Evolutionary conservation across 2,329 filamentous ascomycete species (phyloP).

Genomic region (Thielaviopsis euricoi): DNA sequence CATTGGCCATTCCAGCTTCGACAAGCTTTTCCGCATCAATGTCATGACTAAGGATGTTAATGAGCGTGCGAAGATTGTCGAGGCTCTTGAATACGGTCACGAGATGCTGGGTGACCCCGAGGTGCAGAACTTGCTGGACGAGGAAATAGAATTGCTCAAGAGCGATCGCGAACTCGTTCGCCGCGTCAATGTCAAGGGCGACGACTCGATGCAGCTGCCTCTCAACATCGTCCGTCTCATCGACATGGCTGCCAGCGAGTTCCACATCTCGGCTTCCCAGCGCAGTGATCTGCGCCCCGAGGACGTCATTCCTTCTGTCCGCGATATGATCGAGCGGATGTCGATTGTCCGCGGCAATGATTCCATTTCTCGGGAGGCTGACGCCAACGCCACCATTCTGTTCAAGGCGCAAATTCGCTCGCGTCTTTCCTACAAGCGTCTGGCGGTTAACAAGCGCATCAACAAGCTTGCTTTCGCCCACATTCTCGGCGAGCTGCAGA

Average conservation of each 20-base stretch:
- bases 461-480: slow-evolving; percentile 89
- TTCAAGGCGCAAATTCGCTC: slow-evolving; percentile 88
- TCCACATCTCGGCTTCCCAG: slow-evolving; percentile 71
- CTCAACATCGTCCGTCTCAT: slow-evolving; percentile 86
- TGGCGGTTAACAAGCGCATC: slow-evolving; percentile 71
- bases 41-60: slow-evolving; percentile 53
- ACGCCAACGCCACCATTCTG: slow-evolving; percentile 72
- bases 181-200: slow-evolving; percentile 51
- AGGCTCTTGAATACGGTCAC: slow-evolving; percentile 57
- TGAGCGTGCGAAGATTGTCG: slow-evolving; percentile 31
- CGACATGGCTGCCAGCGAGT: slow-evolving; percentile 74
- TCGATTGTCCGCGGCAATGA: slow-evolving; percentile 78
- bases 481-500: slow-evolving; percentile 78
- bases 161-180: slow-evolving; percentile 64
- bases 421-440: slow-evolving; percentile 77
- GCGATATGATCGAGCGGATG: slow-evolving; percentile 57
- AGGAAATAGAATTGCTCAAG: slow-evolving; percentile 66
- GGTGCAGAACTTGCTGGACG: slow-evolving; percentile 71
- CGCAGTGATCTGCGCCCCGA: slow-evolving; percentile 80
- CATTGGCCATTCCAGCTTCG: slow-evolving; percentile 61
- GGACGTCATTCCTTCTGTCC: slow-evolving; percentile 70
- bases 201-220: slow-evolving; percentile 77
- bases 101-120: slow-evolving; percentile 78
- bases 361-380: slow-evolving; percentile 66
- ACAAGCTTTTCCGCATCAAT: slow-evolving; percentile 70